Conservation (phyloP, 2,329 filamentous ascomycete genomes). For the Fusarium subglutinans region DNA sequence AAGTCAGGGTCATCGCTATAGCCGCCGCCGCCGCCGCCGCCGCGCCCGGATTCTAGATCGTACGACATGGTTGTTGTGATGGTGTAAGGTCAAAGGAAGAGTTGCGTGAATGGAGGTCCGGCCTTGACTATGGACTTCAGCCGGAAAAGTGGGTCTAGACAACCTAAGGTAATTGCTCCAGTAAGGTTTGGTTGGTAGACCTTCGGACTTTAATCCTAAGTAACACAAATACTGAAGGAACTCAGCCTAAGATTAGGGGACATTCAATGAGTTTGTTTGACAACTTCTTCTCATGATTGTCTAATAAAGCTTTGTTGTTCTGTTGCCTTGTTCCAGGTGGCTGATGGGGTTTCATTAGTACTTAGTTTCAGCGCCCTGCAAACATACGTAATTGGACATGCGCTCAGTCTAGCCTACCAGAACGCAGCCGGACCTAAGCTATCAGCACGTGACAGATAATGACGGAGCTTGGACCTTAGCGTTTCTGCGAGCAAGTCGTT, state of each 20-base stretch:
- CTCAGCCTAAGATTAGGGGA: background rate
- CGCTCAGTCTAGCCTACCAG: conserved; percentile 26
- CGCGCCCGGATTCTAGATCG: conserved; percentile 82
- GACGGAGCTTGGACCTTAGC: conserved; percentile 28
- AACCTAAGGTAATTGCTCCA: background rate
- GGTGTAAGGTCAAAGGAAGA: background rate
- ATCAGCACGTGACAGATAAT: conserved; percentile 46
- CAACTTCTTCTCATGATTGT: background rate
- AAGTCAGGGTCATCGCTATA: conserved; percentile 96
- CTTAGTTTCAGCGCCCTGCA: conserved; percentile 26
- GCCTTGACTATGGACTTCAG: background rate
- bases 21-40: conserved; percentile 73
- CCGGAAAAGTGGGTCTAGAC: background rate
- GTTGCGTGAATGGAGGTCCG: background rate
- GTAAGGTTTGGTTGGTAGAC: too few relatives aligned
- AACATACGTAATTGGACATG: conserved; percentile 44
- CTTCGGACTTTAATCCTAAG: background rate
- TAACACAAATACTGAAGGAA: background rate
- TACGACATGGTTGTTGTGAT: conserved; percentile 76
- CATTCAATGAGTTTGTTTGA: background rate
- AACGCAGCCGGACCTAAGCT: conserved; percentile 28
- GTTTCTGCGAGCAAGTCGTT: conserved; percentile 36
- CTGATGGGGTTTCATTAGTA: conserved; percentile 25
- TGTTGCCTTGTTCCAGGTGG: conserved; percentile 39
- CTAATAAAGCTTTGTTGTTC: background rate